Evolutionary conservation across 2,329 filamentous ascomycete genomes (phyloP), one percentile per base, ranked within the genome.

Genomic region (Calonectria fujianensis): DNA sequence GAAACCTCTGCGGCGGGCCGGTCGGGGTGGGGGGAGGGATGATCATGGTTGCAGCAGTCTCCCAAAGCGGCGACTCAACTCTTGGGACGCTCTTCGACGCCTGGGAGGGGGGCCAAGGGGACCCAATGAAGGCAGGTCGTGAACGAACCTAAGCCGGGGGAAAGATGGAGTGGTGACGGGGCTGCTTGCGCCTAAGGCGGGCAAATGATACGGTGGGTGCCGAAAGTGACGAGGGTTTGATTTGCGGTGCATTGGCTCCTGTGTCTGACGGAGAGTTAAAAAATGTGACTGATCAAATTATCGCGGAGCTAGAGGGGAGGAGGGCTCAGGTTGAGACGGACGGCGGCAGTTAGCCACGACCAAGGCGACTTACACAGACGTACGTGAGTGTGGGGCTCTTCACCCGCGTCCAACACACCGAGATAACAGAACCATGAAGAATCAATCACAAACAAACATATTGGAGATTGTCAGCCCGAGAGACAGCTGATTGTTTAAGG

Each of bases 1-100:
- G 57, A 72, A 61, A 68, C 64, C 65, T 69, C 65, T 73, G 48
- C 45, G 48, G 65, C 65, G 65, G 70, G 65, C 70, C 70, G 70
- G 70, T 54, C 57, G 35, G 70, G 66, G 65, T 31, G 65, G 51
- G 51, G 50, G 48, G 31, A 51, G 64, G n/a, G 27, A 54, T 54
- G 57, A 73, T 70, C 57, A 64, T 64, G 68, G 48, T 65, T 70
- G 59, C 69, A 70, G 64, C 39, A 45, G 27, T 45, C 32, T 59
- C 54, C 41, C 10, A 70, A 65, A 65, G 27, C 29, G 59, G 59
- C 59, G 45, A 64, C 27, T 57, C 67, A 39, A 61, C 37, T 70
- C 65, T 52, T 63, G 57, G n/a, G 37, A 64, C 37, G 59, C 54
- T 59, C 54, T 24, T 39, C 10, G 32, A 59, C 32, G 54, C 32